Evolutionary conservation across 352 stramenopile species (phyloP).

Genomic region (Sclerospora graminicola): DNA sequence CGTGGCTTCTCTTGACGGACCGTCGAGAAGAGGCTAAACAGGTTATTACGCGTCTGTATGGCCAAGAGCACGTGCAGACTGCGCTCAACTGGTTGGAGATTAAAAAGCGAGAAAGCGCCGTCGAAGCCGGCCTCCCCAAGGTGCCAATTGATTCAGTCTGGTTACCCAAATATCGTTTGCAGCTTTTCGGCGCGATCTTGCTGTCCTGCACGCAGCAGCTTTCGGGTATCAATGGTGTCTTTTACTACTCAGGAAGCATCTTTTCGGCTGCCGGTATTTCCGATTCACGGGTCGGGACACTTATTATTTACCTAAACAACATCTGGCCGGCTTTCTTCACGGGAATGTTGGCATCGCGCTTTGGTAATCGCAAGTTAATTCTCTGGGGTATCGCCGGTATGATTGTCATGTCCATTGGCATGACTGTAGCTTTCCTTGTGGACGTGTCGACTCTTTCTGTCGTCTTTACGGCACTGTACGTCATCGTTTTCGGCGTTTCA

Average conservation of each 20-base stretch:
- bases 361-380: slow-evolving; percentile 45
- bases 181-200: slow-evolving; percentile 44
- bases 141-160: slow-evolving; percentile 29
- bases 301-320: slow-evolving; percentile 22
- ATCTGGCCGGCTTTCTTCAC: slow-evolving; percentile 20
- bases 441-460: slow-evolving; percentile 13
- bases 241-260: slow-evolving; percentile 17
- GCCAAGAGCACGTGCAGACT: slow-evolving; percentile 14
- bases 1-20: slow-evolving; percentile 19
- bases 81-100: slow-evolving; percentile 18
- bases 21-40: slow-evolving; percentile 13
- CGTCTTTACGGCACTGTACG: slow-evolving; percentile 32
- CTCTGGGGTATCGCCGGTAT: slow-evolving; percentile 15
- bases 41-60: slow-evolving; percentile 12
- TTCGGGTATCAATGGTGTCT: slow-evolving; percentile 15
- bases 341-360: slow-evolving; percentile 20
- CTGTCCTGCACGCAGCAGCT: slow-evolving; percentile 21
- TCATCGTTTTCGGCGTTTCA: slow-evolving; percentile 19
- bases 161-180: slow-evolving; percentile 20
- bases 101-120: slow-evolving; percentile 4
- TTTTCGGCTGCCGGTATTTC: slow-evolving; percentile 20
- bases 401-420: slow-evolving; percentile 12
- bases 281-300: slow-evolving; percentile 15
- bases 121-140: slow-evolving; percentile 7
- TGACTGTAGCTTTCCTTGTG: slow-evolving; percentile 16